Percentiles rank a stretch among this genome's conserved stretches.
phyloP scores from a whole-genome alignment of 164 flowering plant species.

The Buxus sempervirens region DNA sequence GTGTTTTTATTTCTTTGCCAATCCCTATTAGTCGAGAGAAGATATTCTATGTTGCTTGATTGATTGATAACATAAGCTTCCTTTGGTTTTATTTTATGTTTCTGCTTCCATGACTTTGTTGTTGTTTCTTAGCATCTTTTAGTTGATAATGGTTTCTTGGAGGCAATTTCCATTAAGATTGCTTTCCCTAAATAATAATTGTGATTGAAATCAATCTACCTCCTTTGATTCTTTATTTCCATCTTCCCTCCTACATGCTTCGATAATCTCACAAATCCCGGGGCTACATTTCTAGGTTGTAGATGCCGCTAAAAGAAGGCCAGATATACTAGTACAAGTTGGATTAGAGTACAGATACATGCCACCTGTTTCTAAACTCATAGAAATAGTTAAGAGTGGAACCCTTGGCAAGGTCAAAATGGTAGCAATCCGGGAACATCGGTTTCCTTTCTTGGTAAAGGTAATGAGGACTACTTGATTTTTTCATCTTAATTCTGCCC shows the following conservation, averaged over 20 bases:
- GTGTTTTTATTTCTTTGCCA: too few relatives aligned
- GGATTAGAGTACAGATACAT: conserved; percentile 96
- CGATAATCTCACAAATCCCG: background rate
- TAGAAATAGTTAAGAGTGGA: conserved; percentile 71
- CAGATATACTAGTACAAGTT: conserved; percentile 84
- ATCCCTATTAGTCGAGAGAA: too few relatives aligned
- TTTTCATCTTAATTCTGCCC: background rate
- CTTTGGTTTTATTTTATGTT: too few relatives aligned
- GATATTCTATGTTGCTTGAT: too few relatives aligned
- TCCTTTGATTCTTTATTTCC: background rate
- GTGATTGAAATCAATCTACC: background rate
- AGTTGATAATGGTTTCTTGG: background rate
- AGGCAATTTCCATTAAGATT: background rate
- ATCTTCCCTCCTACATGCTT: background rate
- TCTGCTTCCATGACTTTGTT: background rate
- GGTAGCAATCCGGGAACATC: conserved; percentile 92
- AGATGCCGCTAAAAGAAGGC: conserved; percentile 69
- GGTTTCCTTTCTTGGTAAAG: conserved; percentile 94
- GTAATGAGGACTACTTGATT: conserved; percentile 28
- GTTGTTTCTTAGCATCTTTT: background rate
- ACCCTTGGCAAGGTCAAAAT: conserved; percentile 69
- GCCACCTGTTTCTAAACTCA: conserved; percentile 93
- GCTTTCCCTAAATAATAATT: background rate
- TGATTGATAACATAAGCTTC: too few relatives aligned
- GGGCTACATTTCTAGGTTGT: conserved; percentile 45